Evolutionary conservation across 768 basidiomycete genomes (phyloP).

Genomic region (Tremella mesenterica): DNA sequence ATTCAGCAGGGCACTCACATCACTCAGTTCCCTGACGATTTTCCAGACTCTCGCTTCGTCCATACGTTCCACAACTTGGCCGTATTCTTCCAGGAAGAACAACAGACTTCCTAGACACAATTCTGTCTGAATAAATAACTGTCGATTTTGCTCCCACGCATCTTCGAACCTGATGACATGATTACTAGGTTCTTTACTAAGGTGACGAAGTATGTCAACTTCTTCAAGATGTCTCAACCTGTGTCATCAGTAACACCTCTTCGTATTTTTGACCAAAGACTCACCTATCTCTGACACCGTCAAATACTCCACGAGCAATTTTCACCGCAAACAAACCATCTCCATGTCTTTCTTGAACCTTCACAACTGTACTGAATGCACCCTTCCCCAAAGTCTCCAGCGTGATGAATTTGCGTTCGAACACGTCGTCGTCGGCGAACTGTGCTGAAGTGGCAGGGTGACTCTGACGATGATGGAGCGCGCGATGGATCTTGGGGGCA

Average conservation of each 20-base stretch:
- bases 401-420: constrained; percentile 76
- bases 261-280: constrained; percentile 47
- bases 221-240: constrained; percentile 82
- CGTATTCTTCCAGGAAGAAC: constrained; percentile 86
- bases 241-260: constrained; percentile 12
- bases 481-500: constrained; percentile 23
- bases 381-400: constrained; percentile 80
- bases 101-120: constrained; percentile 89
- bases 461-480: constrained; percentile 31
- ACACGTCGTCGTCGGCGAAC: constrained; percentile 44
- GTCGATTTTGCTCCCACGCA: constrained; percentile 92
- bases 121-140: constrained; percentile 87
- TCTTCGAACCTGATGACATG: constrained; percentile 84
- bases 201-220: constrained; percentile 78
- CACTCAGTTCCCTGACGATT: constrained; percentile 79
- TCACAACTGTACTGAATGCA: constrained; percentile 86
- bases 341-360: constrained; percentile 48
- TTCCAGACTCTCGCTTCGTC: constrained; percentile 97
- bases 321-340: constrained; percentile 71
- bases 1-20: constrained; percentile 54
- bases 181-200: constrained; percentile 47
- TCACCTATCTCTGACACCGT: constrained; percentile 83
- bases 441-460: constrained; percentile 22
- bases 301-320: constrained; percentile 74
- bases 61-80: constrained; percentile 61